Percentiles rank a stretch among this genome's conserved stretches.
phyloP scores from a whole-genome alignment of 176 grass and related monocot species.

The Paspalum vaginatum region DNA sequence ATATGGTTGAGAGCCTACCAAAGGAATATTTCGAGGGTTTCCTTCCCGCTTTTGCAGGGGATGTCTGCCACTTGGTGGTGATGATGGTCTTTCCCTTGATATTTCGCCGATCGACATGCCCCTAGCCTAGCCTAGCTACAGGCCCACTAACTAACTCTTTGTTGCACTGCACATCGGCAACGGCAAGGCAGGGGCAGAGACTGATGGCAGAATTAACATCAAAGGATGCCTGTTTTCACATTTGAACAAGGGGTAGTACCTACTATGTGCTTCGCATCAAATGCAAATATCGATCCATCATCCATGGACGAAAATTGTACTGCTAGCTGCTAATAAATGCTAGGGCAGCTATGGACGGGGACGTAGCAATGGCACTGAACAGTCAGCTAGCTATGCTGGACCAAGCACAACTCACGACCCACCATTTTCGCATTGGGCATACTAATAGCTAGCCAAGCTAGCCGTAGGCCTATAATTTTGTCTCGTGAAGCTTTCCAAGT shows the following conservation, averaged over 20 bases:
- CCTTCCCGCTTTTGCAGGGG: constrained; percentile 31
- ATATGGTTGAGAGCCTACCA: constrained; percentile 79
- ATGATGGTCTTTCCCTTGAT: constrained; percentile 10
- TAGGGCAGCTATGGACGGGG: too few relatives aligned
- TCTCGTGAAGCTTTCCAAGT: constrained; percentile 66
- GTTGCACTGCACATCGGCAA: constrained; percentile 39
- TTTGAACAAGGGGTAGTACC: not conserved
- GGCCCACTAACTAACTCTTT: constrained; percentile 28
- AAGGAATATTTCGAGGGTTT: constrained; percentile 94
- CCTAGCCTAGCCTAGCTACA: constrained; percentile 13
- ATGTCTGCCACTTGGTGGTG: constrained; percentile 57
- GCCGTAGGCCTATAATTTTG: constrained; percentile 58
- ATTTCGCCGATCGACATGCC: constrained; percentile 39
- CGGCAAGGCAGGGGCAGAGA: not conserved
- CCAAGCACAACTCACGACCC: constrained; percentile 38
- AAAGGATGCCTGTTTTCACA: not conserved
- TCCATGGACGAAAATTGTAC: too few relatives aligned
- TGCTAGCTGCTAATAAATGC: too few relatives aligned
- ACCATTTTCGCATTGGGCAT: constrained; percentile 49
- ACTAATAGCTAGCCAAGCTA: constrained; percentile 35
- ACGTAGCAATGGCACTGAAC: too few relatives aligned
- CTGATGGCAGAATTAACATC: not conserved
- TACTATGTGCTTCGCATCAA: not conserved
- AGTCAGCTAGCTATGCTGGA: constrained; percentile 19
- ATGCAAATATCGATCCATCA: not conserved